Evolutionary conservation across 768 basidiomycete genomes (phyloP), one percentile per base, ranked within the genome.

Genomic region (Calocera cornea): DNA sequence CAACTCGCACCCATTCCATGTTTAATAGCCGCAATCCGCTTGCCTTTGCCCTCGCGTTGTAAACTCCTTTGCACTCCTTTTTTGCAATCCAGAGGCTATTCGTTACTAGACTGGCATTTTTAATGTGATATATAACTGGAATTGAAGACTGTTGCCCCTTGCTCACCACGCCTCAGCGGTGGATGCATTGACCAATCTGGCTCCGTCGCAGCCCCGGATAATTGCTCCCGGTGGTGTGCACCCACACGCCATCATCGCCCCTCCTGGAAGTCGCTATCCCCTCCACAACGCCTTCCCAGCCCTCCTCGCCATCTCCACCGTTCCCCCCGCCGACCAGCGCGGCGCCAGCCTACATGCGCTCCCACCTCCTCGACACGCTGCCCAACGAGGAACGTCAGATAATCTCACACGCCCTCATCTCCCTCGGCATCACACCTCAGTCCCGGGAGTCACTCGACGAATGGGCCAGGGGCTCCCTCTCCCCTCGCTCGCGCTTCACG

Each of bases 51-150:
- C 16, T 47, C 44, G 44, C 44, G 44, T 47, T 47, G 44, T 47
- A 47, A 47, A 47, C 44, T 47, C n/a, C n/a, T 47, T 47, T 17
- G 19, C 16, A 47, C 44, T 41, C 24, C 19, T 47, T 47, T 47
- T 47, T 47, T 47, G 44, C 44, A 47, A 17, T 47, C 19, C 16
- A 47, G 44, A 47, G 16, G 16, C 16, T 47, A n/a, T 47, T 47
- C 44, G 44, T 47, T 47, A 47, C 44, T 47, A 47, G 44, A 47
- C 44, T 47, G 44, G 44, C 44, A 47, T 47, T 47, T 47, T 47
- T 47, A 47, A 47, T 47, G 44, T 47, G 44, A 47, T 47, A 47
- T 47, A 47, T 47, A 47, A 47, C 44, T 47, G 44, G 44, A 47
- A 47, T 47, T 47, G 44, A 47, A 47, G 19, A 7, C 19, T 7